Evolutionary conservation across 208 protist genomes (phyloP).

Genomic region (Histomonas meleagridis): DNA sequence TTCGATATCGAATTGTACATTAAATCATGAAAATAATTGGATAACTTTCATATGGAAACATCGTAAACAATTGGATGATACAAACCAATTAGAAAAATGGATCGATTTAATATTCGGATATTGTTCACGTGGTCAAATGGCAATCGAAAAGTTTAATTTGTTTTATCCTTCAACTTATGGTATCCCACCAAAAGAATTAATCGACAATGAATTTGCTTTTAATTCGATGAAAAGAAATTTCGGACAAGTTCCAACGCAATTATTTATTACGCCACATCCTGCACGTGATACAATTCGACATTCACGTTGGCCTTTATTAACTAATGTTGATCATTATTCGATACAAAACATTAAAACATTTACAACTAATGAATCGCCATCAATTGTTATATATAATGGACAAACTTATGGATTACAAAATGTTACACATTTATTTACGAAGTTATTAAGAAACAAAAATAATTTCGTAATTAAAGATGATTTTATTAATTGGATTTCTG

Average conservation of each 20-base stretch:
- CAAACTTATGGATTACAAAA: background rate
- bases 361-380: background rate
- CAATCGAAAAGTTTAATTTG: background rate
- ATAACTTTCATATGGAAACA: background rate
- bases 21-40: background rate
- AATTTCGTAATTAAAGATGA: background rate
- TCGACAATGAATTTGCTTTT: background rate
- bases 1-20: no score
- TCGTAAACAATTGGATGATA: background rate
- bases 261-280: background rate
- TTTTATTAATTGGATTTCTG: background rate
- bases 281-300: background rate
- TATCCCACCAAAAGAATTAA: background rate
- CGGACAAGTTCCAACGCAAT: background rate
- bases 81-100: background rate
- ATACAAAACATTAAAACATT: background rate
- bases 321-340: background rate
- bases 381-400: no score
- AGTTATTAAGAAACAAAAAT: background rate
- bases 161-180: slow-evolving; percentile 34
- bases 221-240: background rate
- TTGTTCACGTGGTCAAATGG: background rate
- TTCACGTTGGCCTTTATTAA: background rate
- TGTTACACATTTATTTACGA: background rate
- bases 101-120: background rate